Percentiles rank a stretch among this genome's conserved stretches.
These are phyloP conservation scores for Dendrobium catenatum DNA, from an alignment of 106 monocot genomes.

Conservation along the genomic window DNA sequence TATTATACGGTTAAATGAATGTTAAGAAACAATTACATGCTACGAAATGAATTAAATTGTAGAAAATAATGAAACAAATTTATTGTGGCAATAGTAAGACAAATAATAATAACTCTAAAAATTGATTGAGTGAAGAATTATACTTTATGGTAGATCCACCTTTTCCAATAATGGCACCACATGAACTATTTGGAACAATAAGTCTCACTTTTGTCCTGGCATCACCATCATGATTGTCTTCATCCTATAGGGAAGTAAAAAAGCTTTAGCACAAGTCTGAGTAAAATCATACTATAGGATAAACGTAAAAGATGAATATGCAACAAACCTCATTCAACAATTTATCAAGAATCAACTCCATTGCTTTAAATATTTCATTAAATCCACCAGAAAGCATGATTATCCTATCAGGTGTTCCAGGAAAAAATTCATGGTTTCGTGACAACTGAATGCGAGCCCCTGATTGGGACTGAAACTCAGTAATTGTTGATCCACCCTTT, in stretches of 20 bases:
- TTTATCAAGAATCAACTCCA: conserved; percentile 83
- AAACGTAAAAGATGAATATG: background rate
- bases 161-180: conserved; percentile 80
- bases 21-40: background rate
- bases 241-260: conserved; percentile 33
- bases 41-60: background rate
- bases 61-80: background rate
- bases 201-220: conserved; percentile 46
- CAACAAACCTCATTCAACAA: conserved; percentile 62
- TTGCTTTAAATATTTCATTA: conserved; percentile 78
- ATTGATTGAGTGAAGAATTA: conserved; percentile 4
- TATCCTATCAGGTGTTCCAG: conserved; percentile 92
- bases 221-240: conserved; percentile 54
- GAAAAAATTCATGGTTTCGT: conserved; percentile 93
- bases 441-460: conserved; percentile 97
- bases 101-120: background rate
- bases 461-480: conserved; percentile 91
- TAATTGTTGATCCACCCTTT: conserved; percentile 94
- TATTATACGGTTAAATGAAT: background rate
- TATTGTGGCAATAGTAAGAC: background rate
- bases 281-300: background rate
- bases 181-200: conserved; percentile 66
- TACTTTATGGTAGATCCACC: conserved; percentile 77
- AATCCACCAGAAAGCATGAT: conserved; percentile 82
- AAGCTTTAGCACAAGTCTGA: background rate